phyloP scores from a whole-genome alignment of 169 alveolate species.

The Plasmodium gonderi region DNA sequence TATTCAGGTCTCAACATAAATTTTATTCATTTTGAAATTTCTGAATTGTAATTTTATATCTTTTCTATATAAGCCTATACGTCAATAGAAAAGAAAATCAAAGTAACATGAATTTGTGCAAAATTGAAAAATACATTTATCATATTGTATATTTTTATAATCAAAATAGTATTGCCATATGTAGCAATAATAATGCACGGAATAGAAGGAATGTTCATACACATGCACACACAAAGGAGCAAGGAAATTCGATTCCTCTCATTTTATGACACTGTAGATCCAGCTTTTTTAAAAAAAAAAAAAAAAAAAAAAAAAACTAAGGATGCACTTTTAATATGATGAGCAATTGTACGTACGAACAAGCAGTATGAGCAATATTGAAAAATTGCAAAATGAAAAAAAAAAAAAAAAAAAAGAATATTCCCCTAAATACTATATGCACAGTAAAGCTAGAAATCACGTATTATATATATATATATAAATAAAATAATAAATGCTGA shows the following conservation, averaged over 20 bases:
- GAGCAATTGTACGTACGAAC: not conserved
- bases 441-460: not conserved
- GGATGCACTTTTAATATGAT: not conserved
- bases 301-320: not conserved
- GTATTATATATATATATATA: not conserved
- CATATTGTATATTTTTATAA: no score
- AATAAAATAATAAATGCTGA: not conserved
- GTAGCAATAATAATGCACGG: not conserved
- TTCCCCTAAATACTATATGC: not conserved
- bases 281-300: not conserved
- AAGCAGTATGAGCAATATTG: not conserved
- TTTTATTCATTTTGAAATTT: not conserved
- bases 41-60: not conserved
- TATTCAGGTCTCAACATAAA: not conserved
- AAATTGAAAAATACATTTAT: no score
- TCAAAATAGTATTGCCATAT: not conserved
- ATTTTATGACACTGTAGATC: constrained; percentile 9
- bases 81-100: not conserved
- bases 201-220: not conserved
- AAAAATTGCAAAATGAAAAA: not conserved
- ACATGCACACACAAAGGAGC: not conserved
- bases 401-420: not conserved
- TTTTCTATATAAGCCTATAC: not conserved
- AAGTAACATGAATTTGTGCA: no score
- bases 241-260: not conserved